A percentile compares a stretch with the other conserved stretches of the same genome.
These are phyloP conservation scores for Hygrophila difformis DNA, from an alignment of 257 asterid species.

Conservation along the genomic window DNA sequence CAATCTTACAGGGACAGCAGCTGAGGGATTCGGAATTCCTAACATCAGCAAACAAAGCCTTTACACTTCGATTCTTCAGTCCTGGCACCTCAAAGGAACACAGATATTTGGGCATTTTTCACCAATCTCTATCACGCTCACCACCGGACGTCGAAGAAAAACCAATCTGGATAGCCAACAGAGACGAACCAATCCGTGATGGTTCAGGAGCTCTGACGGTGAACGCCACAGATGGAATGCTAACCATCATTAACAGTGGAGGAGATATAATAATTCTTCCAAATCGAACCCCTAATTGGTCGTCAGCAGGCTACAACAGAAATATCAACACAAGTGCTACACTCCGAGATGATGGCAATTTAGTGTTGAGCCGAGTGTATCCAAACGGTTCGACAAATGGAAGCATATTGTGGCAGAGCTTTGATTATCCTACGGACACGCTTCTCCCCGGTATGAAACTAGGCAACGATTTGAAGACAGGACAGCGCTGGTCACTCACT, in stretches of 20 bases:
- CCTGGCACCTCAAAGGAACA: background rate
- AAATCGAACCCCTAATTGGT: background rate
- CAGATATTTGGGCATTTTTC: too few relatives aligned
- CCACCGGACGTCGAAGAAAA: too few relatives aligned
- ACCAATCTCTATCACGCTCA: too few relatives aligned
- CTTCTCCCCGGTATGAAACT: constrained; percentile 33
- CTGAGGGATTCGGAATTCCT: background rate
- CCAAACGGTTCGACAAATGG: too few relatives aligned
- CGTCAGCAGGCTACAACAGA: too few relatives aligned
- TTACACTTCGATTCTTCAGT: background rate
- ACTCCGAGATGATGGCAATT: background rate
- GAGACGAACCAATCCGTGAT: too few relatives aligned
- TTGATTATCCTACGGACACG: constrained; percentile 32
- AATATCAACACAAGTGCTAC: background rate
- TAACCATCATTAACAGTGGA: background rate
- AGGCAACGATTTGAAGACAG: constrained; percentile 25
- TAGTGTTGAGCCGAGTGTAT: background rate
- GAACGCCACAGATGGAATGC: background rate
- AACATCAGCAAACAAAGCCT: background rate
- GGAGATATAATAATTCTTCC: background rate
- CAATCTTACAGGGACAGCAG: background rate
- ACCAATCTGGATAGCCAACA: too few relatives aligned
- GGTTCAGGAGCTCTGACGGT: too few relatives aligned
- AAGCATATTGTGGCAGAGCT: constrained; percentile 21
- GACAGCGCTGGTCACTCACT: constrained; percentile 20